Base-by-base conservation (phyloP, 768 basidiomycete species). In the Tremella mesenterica region DNA sequence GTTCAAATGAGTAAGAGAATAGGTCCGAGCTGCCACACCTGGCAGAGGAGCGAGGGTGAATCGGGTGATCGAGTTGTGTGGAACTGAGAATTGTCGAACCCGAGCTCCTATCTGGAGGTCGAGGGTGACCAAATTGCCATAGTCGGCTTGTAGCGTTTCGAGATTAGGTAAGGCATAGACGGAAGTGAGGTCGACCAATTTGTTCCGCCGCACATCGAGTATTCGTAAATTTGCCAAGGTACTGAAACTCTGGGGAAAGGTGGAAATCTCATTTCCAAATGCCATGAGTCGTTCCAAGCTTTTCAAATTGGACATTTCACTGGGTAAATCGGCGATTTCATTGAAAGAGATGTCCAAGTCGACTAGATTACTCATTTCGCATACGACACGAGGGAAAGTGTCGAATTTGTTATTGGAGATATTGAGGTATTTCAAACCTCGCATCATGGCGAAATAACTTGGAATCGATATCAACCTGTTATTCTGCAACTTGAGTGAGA, bases 341-440 rank as follows among this genome's bases (percentile, higher is more conserved):
- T 99, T 99, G 78, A 96, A 96, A 0, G 95, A 97, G 33, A 95
- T 78, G 64, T 97, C 92, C 18, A 99, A 82, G 62, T 92, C 88
- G 31, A 79, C 76, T 18, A 99, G 80, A n/a, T 75, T 79, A 4
- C 76, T 73, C 65, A 97, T 81, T 56, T 84, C 77, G 70, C 81
- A 83, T 25, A 99, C 80, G 30, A 85, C 85, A 0, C 76, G 59
- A 0, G 93, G 93, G 47, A 97, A 78, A 6, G 65, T 67, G 26
- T 79, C 79, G 71, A 96, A 90, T 70, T 89, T 88, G 78, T 97
- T 99, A 74, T 96, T 96, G 50, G 91, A 93, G 53, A 97, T 85
- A 74, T 95, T 93, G 58, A 97, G 80, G 23, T 81, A 81, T 45
- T 80, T 81, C 50, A 97, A 80, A 39, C 76, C 73, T 36, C 80